phyloP scores from a whole-genome alignment of 2,329 filamentous ascomycete genomes.

The Phyllosticta citrichinensis region DNA sequence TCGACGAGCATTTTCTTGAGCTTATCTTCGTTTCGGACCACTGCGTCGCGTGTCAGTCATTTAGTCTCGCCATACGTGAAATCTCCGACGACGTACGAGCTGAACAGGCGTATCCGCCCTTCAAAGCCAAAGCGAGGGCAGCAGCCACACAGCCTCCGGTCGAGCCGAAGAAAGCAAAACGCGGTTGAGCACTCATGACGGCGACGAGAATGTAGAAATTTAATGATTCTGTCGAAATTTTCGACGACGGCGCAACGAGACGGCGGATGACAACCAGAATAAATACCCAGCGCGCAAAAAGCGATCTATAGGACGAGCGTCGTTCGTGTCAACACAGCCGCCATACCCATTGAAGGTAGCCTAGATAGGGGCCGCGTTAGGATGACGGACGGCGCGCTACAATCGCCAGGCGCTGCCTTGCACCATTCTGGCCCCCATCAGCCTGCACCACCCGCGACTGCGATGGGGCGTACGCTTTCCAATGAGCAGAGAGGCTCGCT shows the following conservation, averaged over 20 bases:
- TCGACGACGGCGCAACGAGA: too few relatives aligned
- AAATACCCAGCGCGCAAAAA: too few relatives aligned
- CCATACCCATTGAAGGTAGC: background rate
- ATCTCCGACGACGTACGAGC: background rate
- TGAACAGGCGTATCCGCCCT: background rate
- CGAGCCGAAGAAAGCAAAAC: background rate
- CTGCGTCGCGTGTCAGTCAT: background rate
- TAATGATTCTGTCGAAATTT: too few relatives aligned
- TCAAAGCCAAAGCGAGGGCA: background rate
- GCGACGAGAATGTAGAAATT: too few relatives aligned
- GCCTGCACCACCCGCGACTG: background rate
- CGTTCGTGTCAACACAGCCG: background rate
- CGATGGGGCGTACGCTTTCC: too few relatives aligned
- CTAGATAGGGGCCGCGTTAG: background rate
- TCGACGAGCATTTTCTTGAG: background rate
- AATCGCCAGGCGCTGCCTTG: background rate
- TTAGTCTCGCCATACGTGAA: background rate
- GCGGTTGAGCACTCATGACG: background rate
- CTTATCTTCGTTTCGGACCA: background rate
- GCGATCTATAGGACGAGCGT: background rate
- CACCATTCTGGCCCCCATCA: background rate
- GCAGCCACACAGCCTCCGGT: background rate
- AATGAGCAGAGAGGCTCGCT: too few relatives aligned
- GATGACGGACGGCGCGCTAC: background rate
- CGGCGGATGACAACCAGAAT: too few relatives aligned